Conservation (phyloP, 2,329 filamentous ascomycete genomes). For the Coniochaeta sp. region DNA sequence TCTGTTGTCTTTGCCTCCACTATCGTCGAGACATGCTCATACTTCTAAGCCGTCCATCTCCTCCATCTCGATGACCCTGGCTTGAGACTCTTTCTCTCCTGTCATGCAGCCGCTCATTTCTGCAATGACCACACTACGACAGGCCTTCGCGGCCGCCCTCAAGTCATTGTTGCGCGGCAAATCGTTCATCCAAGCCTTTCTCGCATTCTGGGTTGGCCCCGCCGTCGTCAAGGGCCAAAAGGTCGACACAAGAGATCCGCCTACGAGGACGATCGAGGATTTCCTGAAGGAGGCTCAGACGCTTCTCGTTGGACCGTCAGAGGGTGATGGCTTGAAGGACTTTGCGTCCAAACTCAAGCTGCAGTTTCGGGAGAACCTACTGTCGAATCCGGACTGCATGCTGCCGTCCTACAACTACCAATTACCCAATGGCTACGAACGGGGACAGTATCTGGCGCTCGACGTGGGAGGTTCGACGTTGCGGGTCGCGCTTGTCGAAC, state of each 20-base stretch:
- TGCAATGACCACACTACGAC: constrained; percentile 48
- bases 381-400: constrained; percentile 51
- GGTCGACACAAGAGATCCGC: constrained; percentile 13
- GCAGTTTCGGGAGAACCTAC: constrained; percentile 47
- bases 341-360: constrained; percentile 44
- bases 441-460: constrained; percentile 53
- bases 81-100: constrained; percentile 11
- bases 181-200: constrained; percentile 49
- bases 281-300: constrained; percentile 52
- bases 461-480: constrained; percentile 66
- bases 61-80: constrained; percentile 3
- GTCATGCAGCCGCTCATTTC: constrained; percentile 45
- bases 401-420: constrained; percentile 60
- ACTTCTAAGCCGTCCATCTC: neutral
- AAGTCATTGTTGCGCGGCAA: constrained; percentile 53
- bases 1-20: neutral
- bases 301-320: constrained; percentile 40
- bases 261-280: constrained; percentile 27
- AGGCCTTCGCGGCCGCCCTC: constrained; percentile 46
- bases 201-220: constrained; percentile 46
- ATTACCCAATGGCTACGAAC: constrained; percentile 53
- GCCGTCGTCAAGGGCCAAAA: constrained; percentile 22
- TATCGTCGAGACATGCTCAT: constrained; percentile 1
- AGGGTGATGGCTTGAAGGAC: constrained; percentile 33
- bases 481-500: constrained; percentile 56